These are phyloP conservation scores for Colletotrichum phormii DNA, from an alignment of 2,329 filamentous ascomycete species.

Conservation along the genomic window DNA sequence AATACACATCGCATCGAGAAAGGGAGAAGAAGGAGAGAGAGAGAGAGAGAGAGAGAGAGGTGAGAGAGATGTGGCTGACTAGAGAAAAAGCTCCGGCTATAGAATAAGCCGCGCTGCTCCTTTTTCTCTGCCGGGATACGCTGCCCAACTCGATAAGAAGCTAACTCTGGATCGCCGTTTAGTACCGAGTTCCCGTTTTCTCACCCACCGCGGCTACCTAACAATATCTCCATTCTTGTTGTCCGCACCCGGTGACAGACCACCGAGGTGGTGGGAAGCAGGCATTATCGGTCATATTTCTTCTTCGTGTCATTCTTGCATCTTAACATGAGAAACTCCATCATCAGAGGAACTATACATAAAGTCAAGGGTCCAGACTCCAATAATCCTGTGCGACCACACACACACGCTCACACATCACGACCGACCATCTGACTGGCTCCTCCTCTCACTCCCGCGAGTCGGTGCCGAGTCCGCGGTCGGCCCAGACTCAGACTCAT, in stretches of 20 bases:
- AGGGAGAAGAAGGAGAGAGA: neutral
- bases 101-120: neutral
- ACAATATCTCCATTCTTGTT: no score
- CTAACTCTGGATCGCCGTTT: conserved; percentile 6
- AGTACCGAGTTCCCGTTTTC: neutral
- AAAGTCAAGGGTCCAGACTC: conserved; percentile 9
- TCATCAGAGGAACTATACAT: neutral
- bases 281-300: conserved; percentile 6
- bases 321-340: conserved; percentile 12
- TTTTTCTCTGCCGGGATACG: neutral
- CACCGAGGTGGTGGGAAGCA: neutral
- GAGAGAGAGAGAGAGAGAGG: neutral
- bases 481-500: neutral
- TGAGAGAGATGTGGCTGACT: neutral
- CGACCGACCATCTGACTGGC: neutral
- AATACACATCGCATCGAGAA: neutral
- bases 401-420: neutral
- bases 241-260: no score
- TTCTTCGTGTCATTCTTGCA: conserved; percentile 17
- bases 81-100: neutral
- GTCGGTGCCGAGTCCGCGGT: conserved; percentile 12
- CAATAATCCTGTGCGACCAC: conserved; percentile 6
- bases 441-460: neutral
- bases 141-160: neutral
- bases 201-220: neutral